phyloP scores from a whole-genome alignment of 1,139 yeast genomes.

The Blastobotrys proliferans region DNA sequence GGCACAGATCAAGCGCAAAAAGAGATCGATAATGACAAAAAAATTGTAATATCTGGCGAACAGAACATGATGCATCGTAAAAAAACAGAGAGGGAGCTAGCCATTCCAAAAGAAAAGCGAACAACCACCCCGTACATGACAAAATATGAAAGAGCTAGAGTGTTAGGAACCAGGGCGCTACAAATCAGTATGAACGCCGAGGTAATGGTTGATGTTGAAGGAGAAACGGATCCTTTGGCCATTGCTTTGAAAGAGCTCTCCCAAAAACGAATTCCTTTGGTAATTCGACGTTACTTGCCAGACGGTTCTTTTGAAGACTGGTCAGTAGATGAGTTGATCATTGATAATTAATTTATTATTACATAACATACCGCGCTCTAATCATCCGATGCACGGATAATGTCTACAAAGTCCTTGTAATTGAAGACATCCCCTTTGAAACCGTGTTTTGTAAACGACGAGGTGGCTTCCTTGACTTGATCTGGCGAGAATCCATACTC shows the following conservation, averaged over 20 bases:
- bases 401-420: constrained; percentile 41
- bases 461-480: constrained; percentile 50
- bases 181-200: constrained; percentile 98
- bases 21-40: constrained; percentile 66
- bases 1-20: constrained; percentile 42
- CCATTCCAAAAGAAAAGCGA: constrained; percentile 84
- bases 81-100: constrained; percentile 73
- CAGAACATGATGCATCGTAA: constrained; percentile 48
- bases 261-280: constrained; percentile 91
- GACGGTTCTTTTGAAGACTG: constrained; percentile 98
- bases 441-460: constrained; percentile 50
- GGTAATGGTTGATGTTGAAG: constrained; percentile 94
- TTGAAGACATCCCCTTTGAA: constrained; percentile 63
- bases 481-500: constrained; percentile 51
- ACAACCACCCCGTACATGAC: constrained; percentile 98
- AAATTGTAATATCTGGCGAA: constrained; percentile 35
- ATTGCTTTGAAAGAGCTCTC: constrained; percentile 96
- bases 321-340: constrained; percentile 97
- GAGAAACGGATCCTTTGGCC: constrained; percentile 98
- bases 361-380: neutral
- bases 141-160: constrained; percentile 94
- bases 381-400: constrained; percentile 15
- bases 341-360: constrained; percentile 53
- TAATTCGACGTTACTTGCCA: constrained; percentile 91
- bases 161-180: constrained; percentile 89